Conservation (phyloP, 2,329 filamentous ascomycete species). For the Microdochium paspali region DNA sequence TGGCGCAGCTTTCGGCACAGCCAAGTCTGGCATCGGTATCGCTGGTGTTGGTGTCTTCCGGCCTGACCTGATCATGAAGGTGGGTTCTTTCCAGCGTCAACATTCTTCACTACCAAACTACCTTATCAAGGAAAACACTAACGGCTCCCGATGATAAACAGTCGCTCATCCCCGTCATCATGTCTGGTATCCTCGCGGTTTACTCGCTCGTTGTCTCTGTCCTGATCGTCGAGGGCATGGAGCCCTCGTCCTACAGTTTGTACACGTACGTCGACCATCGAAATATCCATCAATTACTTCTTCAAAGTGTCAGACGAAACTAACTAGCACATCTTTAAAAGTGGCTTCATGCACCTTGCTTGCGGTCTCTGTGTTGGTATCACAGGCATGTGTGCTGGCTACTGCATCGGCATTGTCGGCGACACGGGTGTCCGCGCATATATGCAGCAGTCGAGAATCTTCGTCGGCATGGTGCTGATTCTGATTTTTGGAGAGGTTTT, state of each 20-base stretch:
- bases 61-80: slow-evolving; percentile 88
- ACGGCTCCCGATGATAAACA: too few species aligned
- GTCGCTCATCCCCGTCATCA: slow-evolving; percentile 84
- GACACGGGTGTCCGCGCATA: slow-evolving; percentile 90
- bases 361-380: slow-evolving; percentile 87
- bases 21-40: slow-evolving; percentile 83
- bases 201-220: slow-evolving; percentile 96
- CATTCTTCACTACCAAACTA: slow-evolving; percentile 4
- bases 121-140: too few species aligned
- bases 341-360: slow-evolving; percentile 87
- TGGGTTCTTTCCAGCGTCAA: slow-evolving; percentile 21
- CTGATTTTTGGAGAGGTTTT: slow-evolving; percentile 97
- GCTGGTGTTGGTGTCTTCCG: slow-evolving; percentile 77
- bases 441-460: slow-evolving; percentile 93
- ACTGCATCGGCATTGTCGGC: slow-evolving; percentile 91
- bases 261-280: slow-evolving; percentile 54
- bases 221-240: slow-evolving; percentile 85
- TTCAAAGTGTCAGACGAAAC: too few species aligned
- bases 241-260: slow-evolving; percentile 68
- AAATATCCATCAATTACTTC: too few species aligned
- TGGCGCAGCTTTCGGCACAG: slow-evolving; percentile 79
- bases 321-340: slow-evolving; percentile 24
- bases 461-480: slow-evolving; percentile 97
- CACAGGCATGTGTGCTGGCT: slow-evolving; percentile 87
- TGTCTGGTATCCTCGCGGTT: slow-evolving; percentile 98